phyloP scores from a whole-genome alignment of 1,284 basidiomycete species.

The Leccinum angustisporum region DNA sequence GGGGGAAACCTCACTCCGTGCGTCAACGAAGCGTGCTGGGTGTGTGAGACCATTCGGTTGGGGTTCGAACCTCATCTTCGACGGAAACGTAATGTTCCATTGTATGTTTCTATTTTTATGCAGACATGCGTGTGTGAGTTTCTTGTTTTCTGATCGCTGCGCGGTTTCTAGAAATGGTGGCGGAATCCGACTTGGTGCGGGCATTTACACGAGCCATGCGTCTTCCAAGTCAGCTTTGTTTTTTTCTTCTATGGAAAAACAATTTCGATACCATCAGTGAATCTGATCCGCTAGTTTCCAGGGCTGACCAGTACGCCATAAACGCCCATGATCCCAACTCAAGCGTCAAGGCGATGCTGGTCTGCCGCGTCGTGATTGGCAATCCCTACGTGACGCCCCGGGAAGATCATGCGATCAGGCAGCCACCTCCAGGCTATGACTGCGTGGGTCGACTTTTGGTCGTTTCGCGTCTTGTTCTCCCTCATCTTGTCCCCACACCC shows the following conservation, averaged over 20 bases:
- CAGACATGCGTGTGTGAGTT: background rate
- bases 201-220: constrained; percentile 24
- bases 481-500: background rate
- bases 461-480: background rate
- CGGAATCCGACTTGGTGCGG: constrained; percentile 28
- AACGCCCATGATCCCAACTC: constrained; percentile 16
- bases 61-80: constrained; percentile 25
- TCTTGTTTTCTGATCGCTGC: constrained; percentile 9
- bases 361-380: constrained; percentile 29
- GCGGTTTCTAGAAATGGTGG: constrained; percentile 5
- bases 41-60: constrained; percentile 23
- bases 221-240: constrained; percentile 25
- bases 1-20: constrained; percentile 20
- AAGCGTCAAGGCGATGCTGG: constrained; percentile 22
- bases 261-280: too few relatives aligned
- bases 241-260: background rate
- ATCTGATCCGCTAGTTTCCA: constrained; percentile 7
- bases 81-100: constrained; percentile 16
- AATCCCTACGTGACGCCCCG: constrained; percentile 1
- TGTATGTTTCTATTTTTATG: constrained; percentile 11
- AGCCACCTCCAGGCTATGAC: constrained; percentile 21
- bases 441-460: constrained; percentile 16
- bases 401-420: constrained; percentile 16
- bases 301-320: constrained; percentile 20
- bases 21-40: constrained; percentile 8